These are phyloP conservation scores for Pseudogymnoascus sp. DNA, from an alignment of 2,329 filamentous ascomycete species.

Conservation along the genomic window DNA sequence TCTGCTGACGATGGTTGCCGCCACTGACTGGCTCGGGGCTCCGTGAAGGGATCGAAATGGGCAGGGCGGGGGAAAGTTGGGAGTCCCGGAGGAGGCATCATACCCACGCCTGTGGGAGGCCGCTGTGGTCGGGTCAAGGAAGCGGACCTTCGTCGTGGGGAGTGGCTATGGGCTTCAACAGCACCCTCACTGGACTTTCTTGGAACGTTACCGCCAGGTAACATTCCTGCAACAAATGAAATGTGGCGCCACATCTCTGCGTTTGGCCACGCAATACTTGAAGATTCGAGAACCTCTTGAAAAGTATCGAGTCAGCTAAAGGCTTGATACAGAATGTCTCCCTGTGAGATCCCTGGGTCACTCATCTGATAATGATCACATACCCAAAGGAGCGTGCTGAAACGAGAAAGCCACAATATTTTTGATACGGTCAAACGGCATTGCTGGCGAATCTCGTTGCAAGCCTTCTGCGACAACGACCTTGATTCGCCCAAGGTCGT, in stretches of 20 bases:
- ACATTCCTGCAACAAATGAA: conserved; percentile 29
- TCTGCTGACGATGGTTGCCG: conserved; percentile 33
- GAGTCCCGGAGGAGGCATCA: conserved; percentile 17
- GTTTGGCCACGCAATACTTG: conserved; percentile 74
- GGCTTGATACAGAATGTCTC: neutral
- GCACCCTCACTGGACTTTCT: conserved; percentile 36
- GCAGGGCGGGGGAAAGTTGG: conserved; percentile 23
- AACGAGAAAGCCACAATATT: conserved; percentile 75
- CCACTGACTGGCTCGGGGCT: conserved; percentile 24
- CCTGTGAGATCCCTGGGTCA: neutral
- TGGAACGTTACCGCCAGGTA: conserved; percentile 22
- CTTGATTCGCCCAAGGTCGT: conserved; percentile 67
- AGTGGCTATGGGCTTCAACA: conserved; percentile 53
- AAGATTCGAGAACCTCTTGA: conserved; percentile 62
- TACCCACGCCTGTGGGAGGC: conserved; percentile 24
- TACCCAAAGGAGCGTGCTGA: conserved; percentile 73
- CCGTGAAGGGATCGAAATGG: conserved; percentile 33
- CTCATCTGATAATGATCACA: conserved; percentile 18
- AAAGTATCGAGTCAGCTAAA: conserved; percentile 7
- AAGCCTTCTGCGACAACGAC: conserved; percentile 69
- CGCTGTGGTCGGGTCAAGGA: conserved; percentile 15
- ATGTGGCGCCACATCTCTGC: conserved; percentile 55
- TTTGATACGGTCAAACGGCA: conserved; percentile 57
- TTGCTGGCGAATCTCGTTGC: conserved; percentile 40
- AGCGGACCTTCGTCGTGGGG: conserved; percentile 38